Evolutionary conservation across 768 basidiomycete genomes (phyloP).

Genomic region (Candolleomyces efflorescens): DNA sequence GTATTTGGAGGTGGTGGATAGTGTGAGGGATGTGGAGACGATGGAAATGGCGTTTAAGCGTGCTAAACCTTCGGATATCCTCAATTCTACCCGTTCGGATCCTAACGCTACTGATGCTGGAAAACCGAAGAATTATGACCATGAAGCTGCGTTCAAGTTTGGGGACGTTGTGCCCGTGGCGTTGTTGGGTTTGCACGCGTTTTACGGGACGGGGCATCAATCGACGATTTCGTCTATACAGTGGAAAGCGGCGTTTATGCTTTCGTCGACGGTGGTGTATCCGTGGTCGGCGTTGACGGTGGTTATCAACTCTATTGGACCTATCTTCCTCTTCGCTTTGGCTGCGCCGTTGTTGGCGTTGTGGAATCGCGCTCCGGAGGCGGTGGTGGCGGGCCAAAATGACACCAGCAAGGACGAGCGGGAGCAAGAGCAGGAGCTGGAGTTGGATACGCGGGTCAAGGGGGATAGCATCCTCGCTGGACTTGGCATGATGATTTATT

Average conservation of each 20-base stretch:
- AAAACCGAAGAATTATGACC: too few relatives aligned
- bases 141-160: constrained; percentile 39
- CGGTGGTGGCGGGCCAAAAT: constrained; percentile 10
- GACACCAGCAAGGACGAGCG: background rate
- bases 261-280: constrained; percentile 65
- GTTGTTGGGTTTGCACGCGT: constrained; percentile 70
- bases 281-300: constrained; percentile 74
- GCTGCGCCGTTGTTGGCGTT: constrained; percentile 68
- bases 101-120: too few relatives aligned
- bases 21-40: constrained; percentile 63
- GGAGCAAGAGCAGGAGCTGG: constrained; percentile 11
- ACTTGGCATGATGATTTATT: constrained; percentile 69
- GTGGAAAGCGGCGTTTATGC: constrained; percentile 92
- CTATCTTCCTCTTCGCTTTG: constrained; percentile 60
- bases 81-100: constrained; percentile 23
- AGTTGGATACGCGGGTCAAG: constrained; percentile 29
- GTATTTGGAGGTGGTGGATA: constrained; percentile 78
- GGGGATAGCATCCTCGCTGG: constrained; percentile 46
- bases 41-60: constrained; percentile 50
- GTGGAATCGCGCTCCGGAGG: constrained; percentile 78
- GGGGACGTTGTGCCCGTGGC: constrained; percentile 70
- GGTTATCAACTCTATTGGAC: constrained; percentile 72
- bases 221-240: constrained; percentile 85
- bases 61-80: constrained; percentile 38
- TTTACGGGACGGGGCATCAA: constrained; percentile 92